These are phyloP conservation scores for Fusarium napiforme DNA, from an alignment of 2,329 filamentous ascomycete genomes.

Conservation along the genomic window DNA sequence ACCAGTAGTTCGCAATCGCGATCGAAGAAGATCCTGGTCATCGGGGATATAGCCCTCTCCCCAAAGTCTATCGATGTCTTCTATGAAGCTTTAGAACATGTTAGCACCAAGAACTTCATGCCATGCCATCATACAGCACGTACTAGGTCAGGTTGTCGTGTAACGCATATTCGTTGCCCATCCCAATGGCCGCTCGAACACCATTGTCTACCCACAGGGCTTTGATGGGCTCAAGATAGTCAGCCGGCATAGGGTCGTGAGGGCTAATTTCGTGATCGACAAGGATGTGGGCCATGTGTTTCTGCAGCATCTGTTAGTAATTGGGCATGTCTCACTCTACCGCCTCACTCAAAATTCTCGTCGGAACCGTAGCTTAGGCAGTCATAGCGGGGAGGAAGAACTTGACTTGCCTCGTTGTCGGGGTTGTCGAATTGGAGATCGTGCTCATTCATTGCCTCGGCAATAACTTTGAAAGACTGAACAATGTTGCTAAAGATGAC, in stretches of 20 bases:
- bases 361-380: neutral
- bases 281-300: slow-evolving; percentile 80
- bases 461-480: slow-evolving; percentile 89
- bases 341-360: neutral
- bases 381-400: neutral
- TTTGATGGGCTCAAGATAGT: slow-evolving; percentile 85
- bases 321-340: slow-evolving; percentile 35
- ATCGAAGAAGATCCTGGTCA: slow-evolving; percentile 94
- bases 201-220: slow-evolving; percentile 85
- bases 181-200: slow-evolving; percentile 86
- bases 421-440: slow-evolving; percentile 81
- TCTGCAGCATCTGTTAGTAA: slow-evolving; percentile 64
- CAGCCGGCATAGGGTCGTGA: slow-evolving; percentile 81
- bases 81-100: slow-evolving; percentile 75
- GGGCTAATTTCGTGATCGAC: slow-evolving; percentile 84
- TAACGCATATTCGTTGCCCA: slow-evolving; percentile 95
- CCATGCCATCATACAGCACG: slow-evolving; percentile 48
- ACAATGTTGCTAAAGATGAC: slow-evolving; percentile 97
- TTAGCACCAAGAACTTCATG: slow-evolving; percentile 29
- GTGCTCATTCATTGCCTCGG: slow-evolving; percentile 90
- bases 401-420: slow-evolving; percentile 76
- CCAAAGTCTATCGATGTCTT: slow-evolving; percentile 80
- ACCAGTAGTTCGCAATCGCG: slow-evolving; percentile 89
- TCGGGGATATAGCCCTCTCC: slow-evolving; percentile 83
- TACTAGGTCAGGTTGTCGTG: slow-evolving; percentile 97